phyloP scores from a whole-genome alignment of 192 early-diverging fungal species.

The Podila epicladia region DNA sequence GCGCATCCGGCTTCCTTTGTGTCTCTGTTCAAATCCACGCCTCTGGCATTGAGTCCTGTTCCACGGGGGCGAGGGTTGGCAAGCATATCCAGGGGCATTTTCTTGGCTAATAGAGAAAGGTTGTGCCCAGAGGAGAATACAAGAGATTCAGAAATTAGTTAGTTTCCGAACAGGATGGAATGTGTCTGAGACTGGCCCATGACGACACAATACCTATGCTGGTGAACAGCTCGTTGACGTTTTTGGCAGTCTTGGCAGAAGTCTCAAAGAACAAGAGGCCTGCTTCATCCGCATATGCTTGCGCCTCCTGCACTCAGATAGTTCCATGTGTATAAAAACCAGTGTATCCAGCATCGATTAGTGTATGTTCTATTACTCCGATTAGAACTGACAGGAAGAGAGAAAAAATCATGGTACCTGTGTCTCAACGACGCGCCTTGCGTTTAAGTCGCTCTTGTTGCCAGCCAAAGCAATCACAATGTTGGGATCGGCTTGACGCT shows the following conservation, averaged over 20 bases:
- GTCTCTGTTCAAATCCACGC: conserved; percentile 60
- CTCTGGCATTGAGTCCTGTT: conserved; percentile 55
- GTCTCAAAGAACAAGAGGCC: conserved; percentile 76
- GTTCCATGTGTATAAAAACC: background rate
- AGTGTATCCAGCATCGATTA: background rate
- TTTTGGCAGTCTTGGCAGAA: conserved; percentile 70
- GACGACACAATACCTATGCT: conserved; percentile 58
- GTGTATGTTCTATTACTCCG: background rate
- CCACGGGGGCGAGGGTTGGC: conserved; percentile 62
- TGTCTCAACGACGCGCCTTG: conserved; percentile 72
- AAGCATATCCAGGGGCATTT: conserved; percentile 73
- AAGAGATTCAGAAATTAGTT: background rate
- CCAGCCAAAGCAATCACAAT: conserved; percentile 79
- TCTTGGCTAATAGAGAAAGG: conserved; percentile 59
- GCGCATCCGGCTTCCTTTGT: conserved; percentile 43
- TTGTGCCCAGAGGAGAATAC: background rate
- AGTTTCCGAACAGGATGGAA: background rate
- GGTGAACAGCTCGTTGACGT: conserved; percentile 71
- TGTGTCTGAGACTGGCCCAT: background rate
- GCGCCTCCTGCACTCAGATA: conserved; percentile 58
- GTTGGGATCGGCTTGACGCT: conserved; percentile 76
- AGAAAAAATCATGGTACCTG: conserved; percentile 53
- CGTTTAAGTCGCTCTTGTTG: conserved; percentile 73
- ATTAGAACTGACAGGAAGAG: background rate
- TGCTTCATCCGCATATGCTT: conserved; percentile 71